Base-by-base conservation (phyloP, 1,284 basidiomycete genomes). In the Leccinum pseudoinsigne region DNA sequence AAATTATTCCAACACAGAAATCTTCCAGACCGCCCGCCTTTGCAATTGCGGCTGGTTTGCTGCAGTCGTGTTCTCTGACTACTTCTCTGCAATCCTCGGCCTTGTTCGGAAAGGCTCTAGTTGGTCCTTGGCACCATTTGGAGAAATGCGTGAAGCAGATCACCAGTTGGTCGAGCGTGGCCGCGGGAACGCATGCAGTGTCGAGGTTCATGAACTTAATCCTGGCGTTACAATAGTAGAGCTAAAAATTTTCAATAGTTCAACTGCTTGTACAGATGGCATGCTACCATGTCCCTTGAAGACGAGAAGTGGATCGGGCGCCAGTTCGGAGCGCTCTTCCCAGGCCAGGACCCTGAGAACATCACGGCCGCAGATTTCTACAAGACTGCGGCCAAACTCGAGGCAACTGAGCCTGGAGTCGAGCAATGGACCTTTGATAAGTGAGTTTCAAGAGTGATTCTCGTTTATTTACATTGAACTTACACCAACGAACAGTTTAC, bases 211-310 rank as follows among this genome's bases (percentile, higher is more conserved):
- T 69, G 40, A 42, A 58, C 23, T 36, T 62, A 47, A 40, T 50
- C 7, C 7, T 50, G 47, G 21, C 12, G 21, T 50, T 53, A 59
- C 38, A 40, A n/a, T 5, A 4, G 64, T 64, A 55, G 42, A 38
- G 28, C 63, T 63, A 14, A 74, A 31, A 3, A 3, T 1, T 45
- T 45, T 57, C 4, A 5, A 36, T 62, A 92, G 88, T 93, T 93
- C 81, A 93, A 94, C 71, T 88, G 89, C 66, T 76, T 94, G 60
- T 94, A 93, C 76, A 84, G 90, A 18, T 93, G 90, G 92, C 92
- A 94, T 61, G 85, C 90, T 1, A 90, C 90, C 0, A 88, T 88
- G 0, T 90, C 88, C 45, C 70, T 74, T 21, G 80, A 83, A 62
- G 92, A 94, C 63, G 90, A 90, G 69, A 69, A 86, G 63, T 94